These are phyloP conservation scores for Zychaea mexicana DNA, from an alignment of 371 early-diverging fungal genomes.

Conservation along the genomic window DNA sequence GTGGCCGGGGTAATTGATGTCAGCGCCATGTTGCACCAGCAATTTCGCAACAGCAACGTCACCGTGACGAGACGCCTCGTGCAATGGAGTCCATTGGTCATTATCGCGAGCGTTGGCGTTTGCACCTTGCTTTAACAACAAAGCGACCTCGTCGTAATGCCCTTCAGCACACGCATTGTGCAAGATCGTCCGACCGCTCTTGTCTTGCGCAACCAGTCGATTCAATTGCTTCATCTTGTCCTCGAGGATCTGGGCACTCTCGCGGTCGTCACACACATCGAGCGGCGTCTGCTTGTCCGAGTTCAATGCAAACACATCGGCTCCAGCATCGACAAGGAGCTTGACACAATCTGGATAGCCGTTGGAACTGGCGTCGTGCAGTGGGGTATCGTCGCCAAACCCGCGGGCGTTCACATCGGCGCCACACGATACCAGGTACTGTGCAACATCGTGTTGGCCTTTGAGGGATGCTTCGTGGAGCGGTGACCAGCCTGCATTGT, in stretches of 20 bases:
- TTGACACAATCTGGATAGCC: conserved; percentile 64
- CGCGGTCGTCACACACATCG: conserved; percentile 50
- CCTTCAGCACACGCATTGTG: conserved; percentile 35
- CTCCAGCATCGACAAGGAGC: conserved; percentile 60
- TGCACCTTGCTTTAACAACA: conserved; percentile 63
- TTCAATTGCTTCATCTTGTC: conserved; percentile 37
- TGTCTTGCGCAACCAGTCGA: conserved; percentile 30
- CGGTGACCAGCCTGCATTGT: conserved; percentile 71
- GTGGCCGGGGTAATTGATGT: conserved; percentile 61
- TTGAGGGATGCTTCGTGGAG: conserved; percentile 71
- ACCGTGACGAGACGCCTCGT: conserved; percentile 78
- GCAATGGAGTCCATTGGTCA: conserved; percentile 76
- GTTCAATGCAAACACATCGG: conserved; percentile 63
- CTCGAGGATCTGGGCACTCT: conserved; percentile 23
- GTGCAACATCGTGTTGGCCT: conserved; percentile 61
- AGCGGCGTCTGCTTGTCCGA: conserved; percentile 57
- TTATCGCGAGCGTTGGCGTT: conserved; percentile 73
- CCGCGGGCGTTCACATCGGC: conserved; percentile 67
- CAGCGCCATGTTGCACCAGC: conserved; percentile 74
- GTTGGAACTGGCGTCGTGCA: conserved; percentile 82
- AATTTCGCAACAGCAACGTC: conserved; percentile 61
- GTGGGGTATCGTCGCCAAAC: conserved; percentile 69
- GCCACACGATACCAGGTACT: conserved; percentile 52
- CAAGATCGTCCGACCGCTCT: conserved; percentile 28
- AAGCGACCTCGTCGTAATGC: conserved; percentile 21